Evolutionary conservation across 805 yeast genomes (phyloP).

Genomic region (Kluyveromyces siamensis): DNA sequence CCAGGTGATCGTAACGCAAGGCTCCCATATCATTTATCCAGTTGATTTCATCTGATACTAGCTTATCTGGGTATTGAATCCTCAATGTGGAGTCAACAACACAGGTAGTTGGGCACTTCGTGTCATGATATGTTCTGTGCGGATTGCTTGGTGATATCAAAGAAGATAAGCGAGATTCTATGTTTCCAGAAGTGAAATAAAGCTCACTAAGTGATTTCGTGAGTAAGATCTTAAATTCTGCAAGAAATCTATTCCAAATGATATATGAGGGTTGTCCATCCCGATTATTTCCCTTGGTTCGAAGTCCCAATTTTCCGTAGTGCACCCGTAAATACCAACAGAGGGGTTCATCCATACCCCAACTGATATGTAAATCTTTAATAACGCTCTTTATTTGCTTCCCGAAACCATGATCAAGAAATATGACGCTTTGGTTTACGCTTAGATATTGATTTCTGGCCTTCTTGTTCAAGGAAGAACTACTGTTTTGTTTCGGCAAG

Average conservation of each 20-base stretch:
- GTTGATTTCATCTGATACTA: neutral
- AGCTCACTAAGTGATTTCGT: neutral
- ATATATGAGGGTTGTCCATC: neutral
- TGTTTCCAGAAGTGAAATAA: too few relatives aligned
- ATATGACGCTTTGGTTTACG: neutral
- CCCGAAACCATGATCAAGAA: slow-evolving; percentile 20
- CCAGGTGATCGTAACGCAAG: neutral
- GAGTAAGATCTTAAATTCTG: neutral
- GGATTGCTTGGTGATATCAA: neutral
- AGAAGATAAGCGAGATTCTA: neutral
- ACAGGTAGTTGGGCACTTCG: neutral
- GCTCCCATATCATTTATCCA: neutral
- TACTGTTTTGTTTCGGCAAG: neutral
- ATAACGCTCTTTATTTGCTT: slow-evolving; percentile 15
- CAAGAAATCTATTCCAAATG: neutral
- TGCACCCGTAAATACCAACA: neutral
- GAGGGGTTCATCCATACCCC: neutral
- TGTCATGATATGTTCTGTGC: neutral
- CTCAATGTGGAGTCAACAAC: neutral
- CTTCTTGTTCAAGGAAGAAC: neutral
- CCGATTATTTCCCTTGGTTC: neutral
- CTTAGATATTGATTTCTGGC: neutral
- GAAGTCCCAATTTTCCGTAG: neutral
- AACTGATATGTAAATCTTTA: neutral
- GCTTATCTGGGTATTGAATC: neutral